Evolutionary conservation across 1,284 basidiomycete species (phyloP).

Genomic region (Agaricales sp.): DNA sequence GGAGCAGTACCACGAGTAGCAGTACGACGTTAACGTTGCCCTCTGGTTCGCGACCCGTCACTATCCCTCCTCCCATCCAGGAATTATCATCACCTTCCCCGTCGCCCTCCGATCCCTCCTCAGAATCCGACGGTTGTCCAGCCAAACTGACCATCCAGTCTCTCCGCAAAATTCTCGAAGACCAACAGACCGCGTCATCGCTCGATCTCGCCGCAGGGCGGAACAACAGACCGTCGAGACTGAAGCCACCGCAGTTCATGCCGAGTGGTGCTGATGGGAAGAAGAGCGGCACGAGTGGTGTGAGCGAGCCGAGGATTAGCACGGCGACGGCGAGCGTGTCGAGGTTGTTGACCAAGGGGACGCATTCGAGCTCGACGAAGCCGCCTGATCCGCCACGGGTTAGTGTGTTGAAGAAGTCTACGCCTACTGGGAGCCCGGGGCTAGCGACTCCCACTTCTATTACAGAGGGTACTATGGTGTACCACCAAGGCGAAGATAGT

Average conservation of each 20-base stretch:
- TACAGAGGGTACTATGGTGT: too few species aligned
- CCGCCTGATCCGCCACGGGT: constrained; percentile 35
- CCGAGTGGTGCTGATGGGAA: background rate
- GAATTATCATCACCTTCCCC: constrained; percentile 39
- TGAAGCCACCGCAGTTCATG: background rate
- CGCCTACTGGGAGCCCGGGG: constrained; percentile 17
- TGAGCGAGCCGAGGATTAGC: constrained; percentile 1
- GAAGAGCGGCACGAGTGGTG: background rate
- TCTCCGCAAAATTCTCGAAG: constrained; percentile 58
- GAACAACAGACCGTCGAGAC: constrained; percentile 5
- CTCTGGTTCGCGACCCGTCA: constrained; percentile 14
- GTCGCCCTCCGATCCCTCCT: constrained; percentile 29
- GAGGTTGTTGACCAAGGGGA: constrained; percentile 59
- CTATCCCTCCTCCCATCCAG: constrained; percentile 14
- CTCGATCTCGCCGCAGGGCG: constrained; percentile 10
- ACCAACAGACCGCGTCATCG: constrained; percentile 27
- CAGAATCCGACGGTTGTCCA: constrained; percentile 30
- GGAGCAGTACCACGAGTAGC: background rate
- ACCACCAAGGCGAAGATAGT: too few species aligned
- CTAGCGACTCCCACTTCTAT: background rate
- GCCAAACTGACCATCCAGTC: constrained; percentile 50
- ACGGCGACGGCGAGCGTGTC: constrained; percentile 68
- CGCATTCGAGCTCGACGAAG: constrained; percentile 47
- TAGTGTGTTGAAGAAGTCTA: background rate
- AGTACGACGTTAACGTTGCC: background rate